Base-by-base conservation (phyloP, 352 stramenopile species). In the Globisporangium paroecandrum region DNA sequence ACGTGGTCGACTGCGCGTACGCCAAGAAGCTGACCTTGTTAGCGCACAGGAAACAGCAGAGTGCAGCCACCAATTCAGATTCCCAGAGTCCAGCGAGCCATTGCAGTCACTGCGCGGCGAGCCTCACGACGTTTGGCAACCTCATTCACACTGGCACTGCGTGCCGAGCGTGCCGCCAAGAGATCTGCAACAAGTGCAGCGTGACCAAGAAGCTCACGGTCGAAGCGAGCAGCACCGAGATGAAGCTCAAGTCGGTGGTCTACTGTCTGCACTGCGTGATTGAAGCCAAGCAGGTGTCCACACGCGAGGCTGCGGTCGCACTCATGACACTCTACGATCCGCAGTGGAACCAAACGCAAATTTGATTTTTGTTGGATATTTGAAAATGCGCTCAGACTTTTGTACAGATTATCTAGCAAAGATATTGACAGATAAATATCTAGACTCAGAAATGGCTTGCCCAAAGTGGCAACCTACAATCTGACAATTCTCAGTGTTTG, bases 211-310 rank as follows among this genome's bases (percentile, higher is more conserved):
- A 77, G 36, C n/a, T 81, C 65, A 32, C 63, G 20, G 66, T 73
- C 59, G 70, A 79, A 20, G 41, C 77, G n/a, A 18, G 54, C 24
- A 68, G 70, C 41, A 68, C 66, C 34, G 64, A 74, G 51, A 57
- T 62, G 29, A 62, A 62, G 34, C 47, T 51, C 20, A 84, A 83
- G 43, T 69, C 62, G 53, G 54, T 82, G 22, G 65, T 72, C 5
- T 86, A 83, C 67, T 86, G 78, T 25, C 57, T 83, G 38, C 71
- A 69, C 49, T 85, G 77, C 20, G 75, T 85, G n/a, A 71, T 85
- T 41, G 64, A 75, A 10, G 65, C 71, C 41, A 71, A 70, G 12
- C 67, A 81, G 34, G 9, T 68, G 56, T 74, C 75, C 1, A 70
- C 77, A 3, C 74, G 74, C 72, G 74, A 81, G n/a, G 64, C 79